These are phyloP conservation scores for Leccinum boreale DNA, from an alignment of 768 basidiomycete species.

Conservation along the genomic window DNA sequence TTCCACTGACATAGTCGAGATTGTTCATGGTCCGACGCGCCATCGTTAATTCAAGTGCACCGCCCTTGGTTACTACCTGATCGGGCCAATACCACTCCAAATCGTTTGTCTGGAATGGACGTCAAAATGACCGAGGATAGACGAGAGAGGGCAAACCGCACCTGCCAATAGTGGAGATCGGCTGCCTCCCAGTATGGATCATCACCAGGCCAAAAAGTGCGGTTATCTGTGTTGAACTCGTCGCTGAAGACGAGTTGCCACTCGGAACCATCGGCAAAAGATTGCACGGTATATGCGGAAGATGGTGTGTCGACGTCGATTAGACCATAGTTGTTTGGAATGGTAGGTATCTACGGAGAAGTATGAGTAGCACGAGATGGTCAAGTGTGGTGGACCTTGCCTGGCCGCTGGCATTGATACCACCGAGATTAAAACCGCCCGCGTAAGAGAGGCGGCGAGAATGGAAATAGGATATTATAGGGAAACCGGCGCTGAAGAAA, in stretches of 20 bases:
- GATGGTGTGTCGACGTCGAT: slow-evolving; percentile 77
- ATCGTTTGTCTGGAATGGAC: slow-evolving; percentile 52
- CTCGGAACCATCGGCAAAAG: slow-evolving; percentile 50
- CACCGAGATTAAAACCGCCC: slow-evolving; percentile 72
- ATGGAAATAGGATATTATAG: slow-evolving; percentile 57
- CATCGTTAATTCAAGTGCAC: slow-evolving; percentile 74
- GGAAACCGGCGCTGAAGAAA: slow-evolving; percentile 55
- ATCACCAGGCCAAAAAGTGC: slow-evolving; percentile 76
- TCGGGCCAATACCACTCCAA: slow-evolving; percentile 89
- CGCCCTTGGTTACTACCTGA: slow-evolving; percentile 69
- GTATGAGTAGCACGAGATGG: not conserved
- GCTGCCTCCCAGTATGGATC: slow-evolving; percentile 90
- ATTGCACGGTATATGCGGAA: slow-evolving; percentile 48
- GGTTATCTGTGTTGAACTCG: slow-evolving; percentile 79
- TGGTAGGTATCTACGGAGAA: slow-evolving; percentile 46
- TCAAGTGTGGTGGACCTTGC: slow-evolving; percentile 26
- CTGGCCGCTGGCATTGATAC: slow-evolving; percentile 75
- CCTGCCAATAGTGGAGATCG: slow-evolving; percentile 77
- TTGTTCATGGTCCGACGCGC: slow-evolving; percentile 62
- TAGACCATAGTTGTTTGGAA: slow-evolving; percentile 63
- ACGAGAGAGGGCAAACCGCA: slow-evolving; percentile 17
- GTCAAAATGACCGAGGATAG: slow-evolving; percentile 1
- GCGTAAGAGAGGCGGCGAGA: slow-evolving; percentile 40
- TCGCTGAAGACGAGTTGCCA: slow-evolving; percentile 81
- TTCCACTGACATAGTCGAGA: slow-evolving; percentile 68